Evolutionary conservation across 495 filamentous ascomycete genomes (phyloP).

Genomic region (Xylaria longipes): DNA sequence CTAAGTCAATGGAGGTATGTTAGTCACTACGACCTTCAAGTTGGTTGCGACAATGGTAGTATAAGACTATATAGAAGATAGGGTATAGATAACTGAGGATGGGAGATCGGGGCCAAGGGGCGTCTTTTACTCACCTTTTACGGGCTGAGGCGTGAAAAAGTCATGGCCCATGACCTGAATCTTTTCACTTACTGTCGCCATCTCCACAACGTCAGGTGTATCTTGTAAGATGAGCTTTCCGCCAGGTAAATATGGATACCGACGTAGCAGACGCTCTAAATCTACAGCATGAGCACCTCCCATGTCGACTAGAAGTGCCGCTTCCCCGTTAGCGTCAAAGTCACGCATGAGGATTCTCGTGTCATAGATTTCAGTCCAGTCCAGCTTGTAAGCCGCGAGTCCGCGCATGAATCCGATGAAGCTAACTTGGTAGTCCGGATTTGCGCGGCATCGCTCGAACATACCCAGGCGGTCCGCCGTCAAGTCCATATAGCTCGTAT

Average conservation of each 20-base stretch:
- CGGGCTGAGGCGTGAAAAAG: constrained; percentile 32
- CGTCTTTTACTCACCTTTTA: constrained; percentile 30
- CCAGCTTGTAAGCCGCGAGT: constrained; percentile 15
- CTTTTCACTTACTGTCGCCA: constrained; percentile 26
- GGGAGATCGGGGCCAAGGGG: neutral
- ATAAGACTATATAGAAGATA: neutral
- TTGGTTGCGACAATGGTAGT: too few relatives aligned
- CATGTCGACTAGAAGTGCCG: constrained; percentile 44
- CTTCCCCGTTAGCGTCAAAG: constrained; percentile 6
- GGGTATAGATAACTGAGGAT: neutral
- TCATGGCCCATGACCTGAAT: constrained; percentile 38
- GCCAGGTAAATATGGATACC: constrained; percentile 30
- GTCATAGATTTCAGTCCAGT: constrained; percentile 28
- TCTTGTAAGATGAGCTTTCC: constrained; percentile 48
- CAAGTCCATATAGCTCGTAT: constrained; percentile 22
- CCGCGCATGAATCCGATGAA: constrained; percentile 26
- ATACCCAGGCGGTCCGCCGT: constrained; percentile 20
- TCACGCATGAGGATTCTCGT: constrained; percentile 22
- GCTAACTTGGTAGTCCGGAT: constrained; percentile 17
- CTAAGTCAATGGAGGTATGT: constrained; percentile 24
- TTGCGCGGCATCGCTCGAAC: constrained; percentile 14
- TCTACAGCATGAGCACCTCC: constrained; percentile 47
- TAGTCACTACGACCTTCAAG: neutral
- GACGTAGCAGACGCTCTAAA: constrained; percentile 35
- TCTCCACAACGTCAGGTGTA: constrained; percentile 38